A percentile compares a stretch with the other conserved stretches of the same genome.
phyloP scores from a whole-genome alignment of 2,329 filamentous ascomycete species.

The Cryoendolithus antarcticus region DNA sequence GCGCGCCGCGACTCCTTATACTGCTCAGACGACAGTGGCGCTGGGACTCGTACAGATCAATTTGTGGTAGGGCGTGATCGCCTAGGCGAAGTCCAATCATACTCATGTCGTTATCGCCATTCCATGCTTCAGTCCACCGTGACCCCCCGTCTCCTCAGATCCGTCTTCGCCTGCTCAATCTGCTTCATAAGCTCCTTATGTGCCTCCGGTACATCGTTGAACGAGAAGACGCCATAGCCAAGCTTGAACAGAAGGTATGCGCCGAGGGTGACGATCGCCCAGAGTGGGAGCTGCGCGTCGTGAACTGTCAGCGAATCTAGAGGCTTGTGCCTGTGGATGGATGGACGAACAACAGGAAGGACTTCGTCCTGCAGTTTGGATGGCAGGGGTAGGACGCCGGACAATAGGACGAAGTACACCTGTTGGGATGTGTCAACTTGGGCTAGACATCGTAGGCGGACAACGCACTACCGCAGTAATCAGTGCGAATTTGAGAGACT shows the following conservation, averaged over 20 bases:
- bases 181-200: conserved; percentile 80
- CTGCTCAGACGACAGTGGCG: too few species aligned
- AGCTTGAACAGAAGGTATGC: conserved; percentile 85
- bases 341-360: conserved; percentile 66
- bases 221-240: conserved; percentile 84
- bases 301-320: too few species aligned
- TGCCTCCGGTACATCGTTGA: conserved; percentile 89
- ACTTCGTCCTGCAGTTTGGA: conserved; percentile 67
- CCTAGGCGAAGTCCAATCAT: too few species aligned
- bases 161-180: conserved; percentile 63
- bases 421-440: conserved; percentile 26
- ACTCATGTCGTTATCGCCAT: too few species aligned
- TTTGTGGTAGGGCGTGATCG: too few species aligned
- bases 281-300: conserved; percentile 66
- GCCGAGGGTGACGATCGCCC: conserved; percentile 80
- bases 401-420: conserved; percentile 80
- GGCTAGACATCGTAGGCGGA: too few species aligned
- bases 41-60: too few species aligned
- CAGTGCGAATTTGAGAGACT: too few species aligned
- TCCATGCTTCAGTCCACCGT: conserved; percentile 49
- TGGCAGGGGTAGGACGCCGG: conserved; percentile 72
- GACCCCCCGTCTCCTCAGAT: conserved; percentile 62
- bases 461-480: too few species aligned
- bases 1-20: too few species aligned
- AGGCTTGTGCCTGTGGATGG: too few species aligned